These are phyloP conservation scores for Crinitomyces ghanaensis DNA, from an alignment of 805 yeast genomes.

Conservation along the genomic window DNA sequence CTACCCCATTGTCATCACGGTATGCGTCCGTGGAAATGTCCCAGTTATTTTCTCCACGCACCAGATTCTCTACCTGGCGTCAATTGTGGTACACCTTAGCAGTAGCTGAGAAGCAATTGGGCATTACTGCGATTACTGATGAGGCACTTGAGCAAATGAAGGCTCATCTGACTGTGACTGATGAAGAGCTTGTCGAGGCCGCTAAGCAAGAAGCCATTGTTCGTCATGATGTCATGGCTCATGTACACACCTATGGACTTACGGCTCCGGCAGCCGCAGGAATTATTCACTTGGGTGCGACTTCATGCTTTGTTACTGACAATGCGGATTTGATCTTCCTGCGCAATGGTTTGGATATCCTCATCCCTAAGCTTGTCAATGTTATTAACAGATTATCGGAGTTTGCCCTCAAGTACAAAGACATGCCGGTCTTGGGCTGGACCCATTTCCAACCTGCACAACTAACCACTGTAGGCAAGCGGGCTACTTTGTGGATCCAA, in stretches of 20 bases:
- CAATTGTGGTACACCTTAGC: slow-evolving; percentile 93
- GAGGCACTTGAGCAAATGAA: slow-evolving; percentile 86
- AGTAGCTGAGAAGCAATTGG: slow-evolving; percentile 87
- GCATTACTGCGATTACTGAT: slow-evolving; percentile 72
- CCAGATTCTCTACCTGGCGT: slow-evolving; percentile 97
- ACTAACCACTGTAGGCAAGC: slow-evolving; percentile 95
- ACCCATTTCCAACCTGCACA: slow-evolving; percentile 99
- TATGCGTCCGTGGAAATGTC: slow-evolving; percentile 98
- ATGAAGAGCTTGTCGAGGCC: slow-evolving; percentile 85
- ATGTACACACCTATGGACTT: slow-evolving; percentile 89
- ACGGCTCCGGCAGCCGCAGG: slow-evolving; percentile 95
- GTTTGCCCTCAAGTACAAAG: slow-evolving; percentile 88
- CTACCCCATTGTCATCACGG: slow-evolving; percentile 91
- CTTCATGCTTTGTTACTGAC: slow-evolving; percentile 95
- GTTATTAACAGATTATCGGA: slow-evolving; percentile 82
- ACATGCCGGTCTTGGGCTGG: slow-evolving; percentile 96
- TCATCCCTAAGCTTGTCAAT: slow-evolving; percentile 91
- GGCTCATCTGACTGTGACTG: slow-evolving; percentile 68
- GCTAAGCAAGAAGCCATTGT: slow-evolving; percentile 92
- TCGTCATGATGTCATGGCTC: slow-evolving; percentile 99
- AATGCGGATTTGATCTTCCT: slow-evolving; percentile 95
- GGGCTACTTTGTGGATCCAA: slow-evolving; percentile 96
- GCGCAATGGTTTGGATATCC: slow-evolving; percentile 87
- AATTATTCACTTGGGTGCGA: slow-evolving; percentile 95
- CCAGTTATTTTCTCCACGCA: slow-evolving; percentile 77